Base-by-base conservation (phyloP, 73 alveolate species). In the Stentor coeruleus region DNA sequence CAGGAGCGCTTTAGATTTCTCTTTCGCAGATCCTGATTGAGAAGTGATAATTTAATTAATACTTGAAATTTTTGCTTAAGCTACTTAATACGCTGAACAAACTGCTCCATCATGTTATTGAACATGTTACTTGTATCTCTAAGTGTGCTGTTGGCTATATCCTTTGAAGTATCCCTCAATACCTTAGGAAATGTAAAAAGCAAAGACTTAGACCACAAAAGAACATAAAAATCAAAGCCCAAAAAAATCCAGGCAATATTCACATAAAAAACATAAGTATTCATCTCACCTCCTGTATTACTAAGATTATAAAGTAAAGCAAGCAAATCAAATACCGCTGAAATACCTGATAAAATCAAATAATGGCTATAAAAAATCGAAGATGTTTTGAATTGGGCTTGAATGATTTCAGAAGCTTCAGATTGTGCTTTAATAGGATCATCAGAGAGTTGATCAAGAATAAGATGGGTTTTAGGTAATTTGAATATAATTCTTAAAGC, bases 21-120 rank as follows among this genome's bases (percentile, higher is more conserved):
- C 66, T 20, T 49, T 49, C 66, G 66, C 66, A 11, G 66, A 49
- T 49, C 66, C 66, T 49, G 66, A 49, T 49, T 49, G 20, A n/a
- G n/a, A n/a, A n/a, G n/a, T n/a, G n/a, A n/a, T n/a, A n/a, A n/a
- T n/a, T n/a, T n/a, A n/a, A n/a, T n/a, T n/a, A n/a, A n/a, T n/a
- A n/a, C n/a, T n/a, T n/a, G n/a, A n/a, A n/a, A n/a, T n/a, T n/a
- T n/a, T n/a, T n/a, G n/a, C n/a, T n/a, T n/a, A n/a, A n/a, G n/a
- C n/a, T n/a, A n/a, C n/a, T n/a, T n/a, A n/a, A n/a, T n/a, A n/a
- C n/a, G n/a, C n/a, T n/a, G n/a, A n/a, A n/a, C n/a, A n/a, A n/a
- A n/a, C n/a, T n/a, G n/a, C n/a, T n/a, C n/a, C n/a, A n/a, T n/a
- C n/a, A n/a, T n/a, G n/a, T n/a, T n/a, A n/a, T 66, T 66, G 79